These are phyloP conservation scores for Aspergillus aculeatus DNA, from an alignment of 2,329 filamentous ascomycete species.

Conservation along the genomic window DNA sequence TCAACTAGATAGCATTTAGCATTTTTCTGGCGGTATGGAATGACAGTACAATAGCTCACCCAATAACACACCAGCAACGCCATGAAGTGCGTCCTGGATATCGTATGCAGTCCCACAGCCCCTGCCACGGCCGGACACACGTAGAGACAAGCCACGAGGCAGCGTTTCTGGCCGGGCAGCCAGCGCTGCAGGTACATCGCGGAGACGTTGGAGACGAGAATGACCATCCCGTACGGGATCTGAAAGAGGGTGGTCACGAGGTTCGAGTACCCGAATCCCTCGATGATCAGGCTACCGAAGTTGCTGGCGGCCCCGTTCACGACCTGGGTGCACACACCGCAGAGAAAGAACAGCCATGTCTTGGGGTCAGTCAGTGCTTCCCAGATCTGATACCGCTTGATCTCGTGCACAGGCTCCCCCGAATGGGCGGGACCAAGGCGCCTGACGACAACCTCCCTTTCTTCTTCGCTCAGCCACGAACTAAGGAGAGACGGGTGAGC, in stretches of 20 bases:
- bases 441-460: no score
- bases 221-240: no score
- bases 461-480: no score
- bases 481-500: no score
- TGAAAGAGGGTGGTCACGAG: not conserved
- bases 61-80: no score
- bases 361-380: conserved; percentile 25
- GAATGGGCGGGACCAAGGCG: no score
- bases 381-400: no score
- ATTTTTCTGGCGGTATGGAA: no score
- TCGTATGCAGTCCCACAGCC: not conserved
- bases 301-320: conserved; percentile 2
- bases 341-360: conserved; percentile 11
- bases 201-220: not conserved
- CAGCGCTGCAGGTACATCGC: not conserved
- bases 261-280: conserved; percentile 1
- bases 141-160: not conserved
- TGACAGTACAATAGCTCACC: no score
- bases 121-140: not conserved
- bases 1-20: not conserved
- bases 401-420: no score
- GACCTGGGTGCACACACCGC: not conserved
- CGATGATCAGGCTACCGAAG: conserved; percentile 4
- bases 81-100: not conserved
- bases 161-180: not conserved